Evolutionary conservation across 371 early-diverging fungal genomes (phyloP).

Genomic region (Mortierella sp.): DNA sequence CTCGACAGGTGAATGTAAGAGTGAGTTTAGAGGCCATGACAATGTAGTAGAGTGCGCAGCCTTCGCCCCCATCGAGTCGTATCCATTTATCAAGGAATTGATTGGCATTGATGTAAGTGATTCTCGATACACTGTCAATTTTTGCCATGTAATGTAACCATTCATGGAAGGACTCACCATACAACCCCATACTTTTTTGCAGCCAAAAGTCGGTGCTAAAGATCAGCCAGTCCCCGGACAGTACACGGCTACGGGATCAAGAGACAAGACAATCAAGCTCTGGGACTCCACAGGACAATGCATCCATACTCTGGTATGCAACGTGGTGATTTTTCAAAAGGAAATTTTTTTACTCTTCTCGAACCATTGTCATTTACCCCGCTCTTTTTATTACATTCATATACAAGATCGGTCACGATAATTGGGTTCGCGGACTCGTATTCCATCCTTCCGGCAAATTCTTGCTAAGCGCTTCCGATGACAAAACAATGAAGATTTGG

Average conservation of each 20-base stretch:
- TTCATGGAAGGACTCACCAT: too few species aligned
- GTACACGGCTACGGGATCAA: slow-evolving; percentile 85
- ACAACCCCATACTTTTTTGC: not conserved
- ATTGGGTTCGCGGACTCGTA: slow-evolving; percentile 91
- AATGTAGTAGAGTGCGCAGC: slow-evolving; percentile 94
- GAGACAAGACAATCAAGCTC: slow-evolving; percentile 91
- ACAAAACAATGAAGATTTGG: slow-evolving; percentile 91
- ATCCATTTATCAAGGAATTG: slow-evolving; percentile 77
- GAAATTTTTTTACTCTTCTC: slow-evolving; percentile 3
- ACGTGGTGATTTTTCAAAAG: too few species aligned
- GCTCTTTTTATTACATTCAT: too few species aligned
- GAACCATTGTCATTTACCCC: not conserved
- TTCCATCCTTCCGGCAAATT: slow-evolving; percentile 87
- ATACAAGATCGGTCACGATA: slow-evolving; percentile 89
- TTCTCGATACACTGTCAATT: not conserved
- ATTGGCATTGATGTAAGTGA: slow-evolving; percentile 71
- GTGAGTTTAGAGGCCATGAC: slow-evolving; percentile 89
- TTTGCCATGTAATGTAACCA: not conserved
- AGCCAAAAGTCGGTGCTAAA: slow-evolving; percentile 59
- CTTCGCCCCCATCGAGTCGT: slow-evolving; percentile 81
- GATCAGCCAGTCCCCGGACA: slow-evolving; percentile 73
- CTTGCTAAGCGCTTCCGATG: slow-evolving; percentile 86
- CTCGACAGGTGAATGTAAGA: slow-evolving; percentile 79
- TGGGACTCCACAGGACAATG: slow-evolving; percentile 87
- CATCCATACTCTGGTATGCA: slow-evolving; percentile 77